These are phyloP conservation scores for Picea engelmannii DNA, from an alignment of 83 land plant genomes.

Conservation along the genomic window DNA sequence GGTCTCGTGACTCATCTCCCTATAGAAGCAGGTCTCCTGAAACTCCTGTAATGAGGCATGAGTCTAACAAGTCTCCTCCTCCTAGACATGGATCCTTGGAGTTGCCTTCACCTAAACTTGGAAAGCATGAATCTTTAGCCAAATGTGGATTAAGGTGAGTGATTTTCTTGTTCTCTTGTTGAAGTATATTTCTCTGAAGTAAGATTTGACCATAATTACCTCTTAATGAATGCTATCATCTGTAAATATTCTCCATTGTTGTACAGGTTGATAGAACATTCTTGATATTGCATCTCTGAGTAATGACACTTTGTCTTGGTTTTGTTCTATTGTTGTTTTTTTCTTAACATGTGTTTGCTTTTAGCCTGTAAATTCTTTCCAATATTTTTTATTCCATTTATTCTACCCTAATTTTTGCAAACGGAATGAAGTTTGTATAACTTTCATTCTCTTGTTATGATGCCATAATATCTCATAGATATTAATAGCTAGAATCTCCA, in stretches of 20 bases:
- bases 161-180: background rate
- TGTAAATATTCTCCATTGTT: background rate
- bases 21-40: conserved; percentile 1
- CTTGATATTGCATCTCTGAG: background rate
- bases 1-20: background rate
- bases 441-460: background rate
- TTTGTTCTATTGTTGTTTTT: background rate
- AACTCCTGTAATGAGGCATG: background rate
- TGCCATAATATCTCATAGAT: background rate
- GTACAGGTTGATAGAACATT: background rate
- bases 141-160: conserved; percentile 1
- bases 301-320: background rate
- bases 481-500: no score
- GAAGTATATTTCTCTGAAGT: background rate
- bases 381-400: background rate
- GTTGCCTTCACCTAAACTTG: background rate
- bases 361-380: background rate
- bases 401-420: background rate
- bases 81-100: background rate
- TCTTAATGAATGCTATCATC: background rate
- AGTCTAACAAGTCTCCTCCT: background rate
- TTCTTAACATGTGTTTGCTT: background rate
- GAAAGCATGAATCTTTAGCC: no score
- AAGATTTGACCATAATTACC: conserved; percentile 2
- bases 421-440: no score